These are phyloP conservation scores for Secale cereale DNA, from an alignment of 176 grass and related monocot genomes.

Conservation along the genomic window DNA sequence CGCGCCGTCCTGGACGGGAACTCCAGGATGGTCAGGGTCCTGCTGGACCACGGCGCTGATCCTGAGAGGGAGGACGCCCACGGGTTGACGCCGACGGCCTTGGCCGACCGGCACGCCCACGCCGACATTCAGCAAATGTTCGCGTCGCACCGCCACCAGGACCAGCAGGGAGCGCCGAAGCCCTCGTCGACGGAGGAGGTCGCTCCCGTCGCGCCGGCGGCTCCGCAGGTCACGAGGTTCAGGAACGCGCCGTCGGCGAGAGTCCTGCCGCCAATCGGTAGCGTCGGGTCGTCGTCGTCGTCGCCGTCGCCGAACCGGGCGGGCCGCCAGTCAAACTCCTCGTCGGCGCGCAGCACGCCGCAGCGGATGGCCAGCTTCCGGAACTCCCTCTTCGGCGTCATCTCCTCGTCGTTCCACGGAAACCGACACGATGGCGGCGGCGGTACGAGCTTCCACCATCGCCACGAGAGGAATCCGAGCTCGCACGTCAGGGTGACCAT, in stretches of 20 bases:
- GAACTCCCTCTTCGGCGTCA: conserved; percentile 70
- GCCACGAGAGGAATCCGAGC: conserved; percentile 1
- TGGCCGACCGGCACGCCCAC: conserved; percentile 41
- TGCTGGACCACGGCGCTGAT: conserved; percentile 57
- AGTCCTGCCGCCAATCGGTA: conserved; percentile 11
- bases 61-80: conserved; percentile 28
- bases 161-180: neutral
- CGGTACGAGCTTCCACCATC: neutral
- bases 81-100: conserved; percentile 34
- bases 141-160: neutral
- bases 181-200: neutral
- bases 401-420: conserved; percentile 42
- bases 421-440: neutral
- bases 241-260: conserved; percentile 28
- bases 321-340: neutral
- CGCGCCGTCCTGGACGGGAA: conserved; percentile 54
- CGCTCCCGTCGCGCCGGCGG: neutral
- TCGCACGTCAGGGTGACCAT: conserved; percentile 34
- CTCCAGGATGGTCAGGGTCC: conserved; percentile 26
- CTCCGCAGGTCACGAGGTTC: conserved; percentile 15
- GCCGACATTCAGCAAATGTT: conserved; percentile 49
- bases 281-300: neutral
- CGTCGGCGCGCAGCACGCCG: neutral
- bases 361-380: conserved; percentile 48
- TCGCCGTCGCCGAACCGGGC: neutral